phyloP scores from a whole-genome alignment of 164 flowering plant species.

The Dillenia suffruticosa region DNA sequence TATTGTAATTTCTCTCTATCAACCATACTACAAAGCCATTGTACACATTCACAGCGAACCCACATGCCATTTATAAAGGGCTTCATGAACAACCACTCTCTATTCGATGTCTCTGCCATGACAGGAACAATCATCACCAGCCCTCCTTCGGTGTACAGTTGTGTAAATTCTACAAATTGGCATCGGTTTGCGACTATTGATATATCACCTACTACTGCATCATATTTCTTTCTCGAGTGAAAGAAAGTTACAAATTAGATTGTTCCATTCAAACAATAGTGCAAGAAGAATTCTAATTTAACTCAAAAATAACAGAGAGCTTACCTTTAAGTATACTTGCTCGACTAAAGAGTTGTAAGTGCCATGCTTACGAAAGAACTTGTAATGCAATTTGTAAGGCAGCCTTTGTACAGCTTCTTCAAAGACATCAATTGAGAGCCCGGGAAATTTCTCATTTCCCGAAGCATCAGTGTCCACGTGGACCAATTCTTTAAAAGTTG shows the following conservation, averaged over 20 bases:
- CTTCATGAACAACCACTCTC: conserved; percentile 19
- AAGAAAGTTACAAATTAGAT: no score
- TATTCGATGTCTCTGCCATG: background rate
- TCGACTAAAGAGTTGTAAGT: conserved; percentile 13
- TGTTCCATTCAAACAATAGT: background rate
- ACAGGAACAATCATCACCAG: conserved; percentile 15
- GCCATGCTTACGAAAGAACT: conserved; percentile 10
- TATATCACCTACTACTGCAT: conserved; percentile 31
- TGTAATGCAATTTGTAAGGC: conserved; percentile 14
- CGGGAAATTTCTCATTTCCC: background rate
- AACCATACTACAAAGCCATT: conserved; percentile 9
- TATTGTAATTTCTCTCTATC: background rate
- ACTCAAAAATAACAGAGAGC: background rate
- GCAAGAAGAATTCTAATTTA: background rate
- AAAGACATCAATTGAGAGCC: conserved; percentile 20
- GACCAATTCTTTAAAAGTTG: conserved; percentile 19
- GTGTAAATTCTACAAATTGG: conserved; percentile 22
- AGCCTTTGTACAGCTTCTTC: conserved; percentile 5
- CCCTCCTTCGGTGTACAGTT: conserved; percentile 19
- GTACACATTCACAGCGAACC: background rate
- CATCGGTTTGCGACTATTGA: conserved; percentile 21
- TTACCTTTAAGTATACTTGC: conserved; percentile 17
- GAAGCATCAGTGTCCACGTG: conserved; percentile 3
- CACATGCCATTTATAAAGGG: conserved; percentile 22
- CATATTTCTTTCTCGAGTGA: conserved; percentile 14